Evolutionary conservation across 1,284 basidiomycete species (phyloP).

Genomic region (Spongispora temasekensis): DNA sequence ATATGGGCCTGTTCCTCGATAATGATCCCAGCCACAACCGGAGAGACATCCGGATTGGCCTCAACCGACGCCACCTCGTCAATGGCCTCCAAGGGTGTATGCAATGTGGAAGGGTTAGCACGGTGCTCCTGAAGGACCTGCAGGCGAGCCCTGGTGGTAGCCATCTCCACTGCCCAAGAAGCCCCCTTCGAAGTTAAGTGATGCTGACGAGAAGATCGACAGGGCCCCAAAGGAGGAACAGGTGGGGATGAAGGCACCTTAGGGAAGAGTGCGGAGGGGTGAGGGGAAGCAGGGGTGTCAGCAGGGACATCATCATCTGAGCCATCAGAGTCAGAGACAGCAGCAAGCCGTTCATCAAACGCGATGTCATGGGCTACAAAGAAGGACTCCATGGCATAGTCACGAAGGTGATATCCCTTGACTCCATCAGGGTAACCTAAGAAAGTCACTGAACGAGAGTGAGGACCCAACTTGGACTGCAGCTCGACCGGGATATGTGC

Average conservation of each 20-base stretch:
- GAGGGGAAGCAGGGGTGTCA: neutral
- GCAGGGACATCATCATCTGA: neutral
- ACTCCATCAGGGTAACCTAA: neutral
- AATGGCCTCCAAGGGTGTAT: no score
- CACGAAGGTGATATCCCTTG: neutral
- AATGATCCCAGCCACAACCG: neutral
- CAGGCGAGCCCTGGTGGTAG: neutral
- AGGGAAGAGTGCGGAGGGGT: neutral
- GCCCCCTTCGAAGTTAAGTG: neutral
- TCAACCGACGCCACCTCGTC: no score
- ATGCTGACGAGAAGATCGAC: neutral
- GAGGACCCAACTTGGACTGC: neutral
- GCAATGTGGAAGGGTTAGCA: no score
- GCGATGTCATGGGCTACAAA: neutral
- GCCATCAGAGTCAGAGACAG: neutral
- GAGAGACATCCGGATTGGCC: neutral
- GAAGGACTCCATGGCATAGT: neutral
- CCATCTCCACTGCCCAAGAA: neutral
- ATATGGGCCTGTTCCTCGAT: constrained; percentile 1
- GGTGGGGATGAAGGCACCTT: neutral
- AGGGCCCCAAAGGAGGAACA: neutral
- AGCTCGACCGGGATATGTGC: neutral
- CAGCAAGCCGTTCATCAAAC: neutral
- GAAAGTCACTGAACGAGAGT: neutral
- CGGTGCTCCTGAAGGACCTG: neutral